Percentiles rank a stretch among this genome's conserved stretches.
Evolutionary conservation across 768 basidiomycete genomes (phyloP).

Genomic region (Leccinum barrowsii): DNA sequence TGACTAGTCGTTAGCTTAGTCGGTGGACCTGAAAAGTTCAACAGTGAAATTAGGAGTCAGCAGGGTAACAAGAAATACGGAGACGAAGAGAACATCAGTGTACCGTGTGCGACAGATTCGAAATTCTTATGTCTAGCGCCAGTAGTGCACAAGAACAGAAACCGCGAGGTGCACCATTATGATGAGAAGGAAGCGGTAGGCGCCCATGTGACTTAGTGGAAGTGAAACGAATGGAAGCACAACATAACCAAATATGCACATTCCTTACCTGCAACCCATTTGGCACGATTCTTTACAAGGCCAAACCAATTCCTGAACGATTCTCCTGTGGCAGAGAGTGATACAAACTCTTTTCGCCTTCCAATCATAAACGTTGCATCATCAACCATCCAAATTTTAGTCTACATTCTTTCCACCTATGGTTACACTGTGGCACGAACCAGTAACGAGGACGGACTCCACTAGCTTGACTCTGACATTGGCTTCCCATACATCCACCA

Average conservation of each 20-base stretch:
- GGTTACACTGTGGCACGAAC: too few relatives aligned
- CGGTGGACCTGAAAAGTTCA: neutral
- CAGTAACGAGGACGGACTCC: neutral
- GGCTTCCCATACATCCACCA: neutral
- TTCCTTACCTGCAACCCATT: too few relatives aligned
- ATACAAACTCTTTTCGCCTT: too few relatives aligned
- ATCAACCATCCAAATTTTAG: slow-evolving; percentile 26
- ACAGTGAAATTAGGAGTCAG: neutral
- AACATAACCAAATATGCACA: neutral
- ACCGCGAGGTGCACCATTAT: neutral
- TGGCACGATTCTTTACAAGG: too few relatives aligned
- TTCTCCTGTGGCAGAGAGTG: too few relatives aligned
- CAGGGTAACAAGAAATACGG: neutral
- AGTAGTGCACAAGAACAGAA: neutral
- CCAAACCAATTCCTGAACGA: too few relatives aligned
- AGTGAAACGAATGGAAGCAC: too few relatives aligned
- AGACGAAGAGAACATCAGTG: neutral
- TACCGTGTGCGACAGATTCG: neutral
- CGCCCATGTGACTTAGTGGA: neutral
- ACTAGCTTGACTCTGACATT: neutral
- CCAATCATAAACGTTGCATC: too few relatives aligned
- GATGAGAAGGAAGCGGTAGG: neutral
- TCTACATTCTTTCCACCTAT: too few relatives aligned
- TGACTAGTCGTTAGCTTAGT: neutral
- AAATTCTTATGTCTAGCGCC: neutral